These are phyloP conservation scores for Cornus florida DNA, from an alignment of 148 eudicot genomes.

Conservation along the genomic window DNA sequence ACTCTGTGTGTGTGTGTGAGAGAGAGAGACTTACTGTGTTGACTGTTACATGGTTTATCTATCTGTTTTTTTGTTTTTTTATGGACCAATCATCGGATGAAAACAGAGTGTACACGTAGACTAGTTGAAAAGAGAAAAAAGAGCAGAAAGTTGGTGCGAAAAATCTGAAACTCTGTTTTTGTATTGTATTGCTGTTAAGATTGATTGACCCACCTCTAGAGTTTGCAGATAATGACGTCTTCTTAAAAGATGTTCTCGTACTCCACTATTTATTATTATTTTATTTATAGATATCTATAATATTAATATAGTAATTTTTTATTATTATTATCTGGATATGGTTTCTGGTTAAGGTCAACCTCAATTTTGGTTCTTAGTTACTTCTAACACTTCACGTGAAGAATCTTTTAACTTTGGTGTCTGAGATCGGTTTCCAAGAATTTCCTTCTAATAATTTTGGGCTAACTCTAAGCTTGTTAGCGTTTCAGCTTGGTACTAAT, in stretches of 20 bases:
- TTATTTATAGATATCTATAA: background rate
- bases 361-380: background rate
- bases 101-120: slow-evolving; percentile 1
- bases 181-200: slow-evolving; percentile 9
- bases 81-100: slow-evolving; percentile 6
- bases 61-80: slow-evolving; percentile 1
- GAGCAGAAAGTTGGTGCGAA: background rate
- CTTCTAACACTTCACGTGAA: background rate
- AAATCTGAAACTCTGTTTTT: slow-evolving; percentile 11
- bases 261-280: slow-evolving; percentile 3
- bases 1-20: no score
- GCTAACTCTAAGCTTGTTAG: background rate
- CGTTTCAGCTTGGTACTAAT: background rate
- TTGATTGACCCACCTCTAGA: slow-evolving; percentile 16
- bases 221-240: slow-evolving; percentile 23
- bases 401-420: background rate
- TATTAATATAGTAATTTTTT: background rate
- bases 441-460: background rate
- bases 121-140: slow-evolving; percentile 2
- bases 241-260: background rate
- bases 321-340: background rate
- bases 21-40: no score
- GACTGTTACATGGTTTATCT: background rate
- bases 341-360: background rate
- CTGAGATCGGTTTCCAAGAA: background rate